These are phyloP conservation scores for Rhytidiadelphus loreus DNA, from an alignment of 225 moss, liverwort and hornwort genomes.

Conservation along the genomic window DNA sequence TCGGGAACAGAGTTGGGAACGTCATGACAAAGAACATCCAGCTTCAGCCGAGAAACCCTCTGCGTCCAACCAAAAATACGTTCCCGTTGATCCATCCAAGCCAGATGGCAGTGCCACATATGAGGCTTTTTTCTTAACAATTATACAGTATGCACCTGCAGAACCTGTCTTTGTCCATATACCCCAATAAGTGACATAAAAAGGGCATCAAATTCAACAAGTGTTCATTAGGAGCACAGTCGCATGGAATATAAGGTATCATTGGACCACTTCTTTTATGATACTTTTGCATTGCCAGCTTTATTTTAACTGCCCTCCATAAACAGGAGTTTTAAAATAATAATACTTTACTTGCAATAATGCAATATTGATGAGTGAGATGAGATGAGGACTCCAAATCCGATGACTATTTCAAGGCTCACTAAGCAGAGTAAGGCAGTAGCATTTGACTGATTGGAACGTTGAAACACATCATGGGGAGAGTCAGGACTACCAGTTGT, in stretches of 20 bases:
- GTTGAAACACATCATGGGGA: not conserved
- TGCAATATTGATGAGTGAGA: not conserved
- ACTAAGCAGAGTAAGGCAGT: not conserved
- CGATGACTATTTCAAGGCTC: not conserved
- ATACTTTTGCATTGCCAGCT: not conserved
- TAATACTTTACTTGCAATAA: conserved; percentile 7
- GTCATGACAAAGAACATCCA: not conserved
- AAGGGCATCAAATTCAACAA: not conserved
- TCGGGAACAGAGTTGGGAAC: not conserved
- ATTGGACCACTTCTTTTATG: not conserved
- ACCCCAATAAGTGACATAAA: not conserved
- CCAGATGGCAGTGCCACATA: not conserved
- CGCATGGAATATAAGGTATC: not conserved
- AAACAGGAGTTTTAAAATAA: not conserved
- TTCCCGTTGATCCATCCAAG: not conserved
- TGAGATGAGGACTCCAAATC: not conserved
- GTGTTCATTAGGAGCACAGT: not conserved
- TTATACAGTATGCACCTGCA: not conserved
- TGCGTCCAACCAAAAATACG: not conserved
- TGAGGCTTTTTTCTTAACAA: not conserved
- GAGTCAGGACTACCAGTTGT: not conserved
- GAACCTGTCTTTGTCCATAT: not conserved
- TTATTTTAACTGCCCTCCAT: not conserved
- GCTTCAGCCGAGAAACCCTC: not conserved
- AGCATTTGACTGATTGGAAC: not conserved